A percentile compares a stretch with the other conserved stretches of the same genome.
Evolutionary conservation across 2,329 filamentous ascomycete genomes (phyloP).

Genomic region (Triangularia verruculosa): DNA sequence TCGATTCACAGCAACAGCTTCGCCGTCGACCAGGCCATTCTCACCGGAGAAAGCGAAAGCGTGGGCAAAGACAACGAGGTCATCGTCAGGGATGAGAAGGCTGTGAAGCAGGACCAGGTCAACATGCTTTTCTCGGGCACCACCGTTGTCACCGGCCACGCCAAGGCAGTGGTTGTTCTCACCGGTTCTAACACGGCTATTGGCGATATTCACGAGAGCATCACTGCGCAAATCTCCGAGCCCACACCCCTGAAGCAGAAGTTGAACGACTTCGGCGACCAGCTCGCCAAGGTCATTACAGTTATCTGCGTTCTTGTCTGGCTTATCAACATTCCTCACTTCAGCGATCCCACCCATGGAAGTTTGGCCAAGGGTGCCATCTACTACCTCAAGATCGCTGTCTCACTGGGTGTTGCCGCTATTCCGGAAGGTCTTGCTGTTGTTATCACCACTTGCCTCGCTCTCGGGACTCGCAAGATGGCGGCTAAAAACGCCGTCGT

Average conservation of each 20-base stretch:
- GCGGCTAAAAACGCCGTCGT: conserved; percentile 97
- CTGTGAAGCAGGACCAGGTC: conserved; percentile 94
- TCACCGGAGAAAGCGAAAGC: conserved; percentile 97
- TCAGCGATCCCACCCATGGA: conserved; percentile 90
- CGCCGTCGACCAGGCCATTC: conserved; percentile 90
- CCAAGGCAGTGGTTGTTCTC: conserved; percentile 83
- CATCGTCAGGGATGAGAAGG: conserved; percentile 70
- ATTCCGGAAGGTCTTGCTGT: conserved; percentile 97
- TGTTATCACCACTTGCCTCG: conserved; percentile 97
- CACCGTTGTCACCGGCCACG: conserved; percentile 91
- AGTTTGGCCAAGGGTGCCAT: conserved; percentile 96
- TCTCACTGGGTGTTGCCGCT: conserved; percentile 94
- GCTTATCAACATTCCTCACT: conserved; percentile 98
- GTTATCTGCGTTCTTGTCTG: conserved; percentile 95
- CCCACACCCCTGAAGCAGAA: conserved; percentile 98
- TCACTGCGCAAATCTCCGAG: conserved; percentile 95
- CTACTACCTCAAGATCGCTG: conserved; percentile 99
- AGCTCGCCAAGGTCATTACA: conserved; percentile 94
- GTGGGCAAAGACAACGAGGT: conserved; percentile 75
- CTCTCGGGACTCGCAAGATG: conserved; percentile 96
- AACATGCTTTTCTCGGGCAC: conserved; percentile 99
- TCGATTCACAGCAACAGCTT: conserved; percentile 97
- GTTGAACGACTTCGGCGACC: conserved; percentile 96
- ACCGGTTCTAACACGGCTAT: conserved; percentile 92
- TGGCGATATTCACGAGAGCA: conserved; percentile 98